Percentiles rank a stretch among this genome's conserved stretches.
phyloP scores from a whole-genome alignment of 345 rosid species.

The Brassica rapa region DNA sequence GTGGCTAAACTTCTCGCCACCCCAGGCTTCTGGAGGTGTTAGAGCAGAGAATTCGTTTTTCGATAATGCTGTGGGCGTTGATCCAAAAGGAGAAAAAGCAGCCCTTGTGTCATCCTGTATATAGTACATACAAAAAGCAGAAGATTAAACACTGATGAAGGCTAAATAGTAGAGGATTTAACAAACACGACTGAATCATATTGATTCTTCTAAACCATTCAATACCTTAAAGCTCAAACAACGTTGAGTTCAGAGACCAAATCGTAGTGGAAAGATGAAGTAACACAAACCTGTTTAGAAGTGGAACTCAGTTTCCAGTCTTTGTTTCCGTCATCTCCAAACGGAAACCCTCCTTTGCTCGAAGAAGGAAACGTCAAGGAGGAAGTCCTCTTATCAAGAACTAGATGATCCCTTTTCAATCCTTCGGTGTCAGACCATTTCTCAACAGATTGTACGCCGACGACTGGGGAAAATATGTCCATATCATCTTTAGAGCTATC shows the following conservation, averaged over 20 bases:
- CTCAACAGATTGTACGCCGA: constrained; percentile 79
- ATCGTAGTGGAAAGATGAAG: constrained; percentile 15
- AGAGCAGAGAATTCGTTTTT: constrained; percentile 70
- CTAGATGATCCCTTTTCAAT: constrained; percentile 53
- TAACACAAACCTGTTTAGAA: constrained; percentile 61
- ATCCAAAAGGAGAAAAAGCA: constrained; percentile 45
- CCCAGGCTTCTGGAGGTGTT: constrained; percentile 99
- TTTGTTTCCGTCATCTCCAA: constrained; percentile 59
- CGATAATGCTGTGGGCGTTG: constrained; percentile 62
- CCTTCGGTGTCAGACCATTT: constrained; percentile 75
- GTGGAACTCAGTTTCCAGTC: constrained; percentile 79
- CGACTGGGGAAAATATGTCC: constrained; percentile 86
- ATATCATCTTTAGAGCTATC: constrained; percentile 83
- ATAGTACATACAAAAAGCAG: not conserved
- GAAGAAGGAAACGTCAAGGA: constrained; percentile 69
- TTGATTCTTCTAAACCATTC: not conserved
- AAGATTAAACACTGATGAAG: not conserved
- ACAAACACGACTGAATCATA: not conserved
- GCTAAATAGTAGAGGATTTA: not conserved
- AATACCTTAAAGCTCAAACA: constrained; percentile 5
- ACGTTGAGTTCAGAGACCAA: not conserved
- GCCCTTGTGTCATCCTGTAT: constrained; percentile 64
- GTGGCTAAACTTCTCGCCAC: constrained; percentile 68
- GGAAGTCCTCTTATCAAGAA: constrained; percentile 65
- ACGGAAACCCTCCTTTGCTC: constrained; percentile 61